These are phyloP conservation scores for Cercospora canescens DNA, from an alignment of 2,329 filamentous ascomycete species.

Conservation along the genomic window DNA sequence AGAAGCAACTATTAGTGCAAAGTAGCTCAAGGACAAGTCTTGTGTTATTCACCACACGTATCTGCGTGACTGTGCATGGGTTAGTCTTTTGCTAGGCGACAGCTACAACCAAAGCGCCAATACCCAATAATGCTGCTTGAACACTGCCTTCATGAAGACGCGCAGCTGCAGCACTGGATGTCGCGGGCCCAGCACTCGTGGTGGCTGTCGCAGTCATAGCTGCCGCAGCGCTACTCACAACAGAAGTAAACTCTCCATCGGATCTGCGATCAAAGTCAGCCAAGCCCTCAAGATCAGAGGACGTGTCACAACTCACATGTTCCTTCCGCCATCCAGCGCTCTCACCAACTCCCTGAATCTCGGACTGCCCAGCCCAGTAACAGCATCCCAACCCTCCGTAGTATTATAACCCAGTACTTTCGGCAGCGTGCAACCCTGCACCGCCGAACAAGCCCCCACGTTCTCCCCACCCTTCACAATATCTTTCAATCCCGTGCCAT, in stretches of 20 bases:
- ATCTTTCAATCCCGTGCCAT: conserved; percentile 52
- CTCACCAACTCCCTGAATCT: conserved; percentile 13
- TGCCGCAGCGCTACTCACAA: conserved; percentile 2
- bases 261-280: neutral
- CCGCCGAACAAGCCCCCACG: conserved; percentile 20
- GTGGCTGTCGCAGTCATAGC: neutral
- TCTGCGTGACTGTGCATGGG: neutral
- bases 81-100: neutral
- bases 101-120: neutral
- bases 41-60: neutral
- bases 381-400: conserved; percentile 23
- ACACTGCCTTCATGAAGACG: neutral
- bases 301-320: neutral
- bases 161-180: neutral
- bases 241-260: neutral
- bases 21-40: neutral
- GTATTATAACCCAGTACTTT: conserved; percentile 20
- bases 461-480: conserved; percentile 39
- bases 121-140: neutral
- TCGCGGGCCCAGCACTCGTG: neutral
- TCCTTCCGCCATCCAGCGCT: conserved; percentile 12
- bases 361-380: conserved; percentile 25
- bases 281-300: neutral
- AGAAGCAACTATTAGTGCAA: too few species aligned
- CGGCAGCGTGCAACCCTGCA: conserved; percentile 15